phyloP scores from a whole-genome alignment of 805 yeast genomes.

The Lipomyces chichibuensis region DNA sequence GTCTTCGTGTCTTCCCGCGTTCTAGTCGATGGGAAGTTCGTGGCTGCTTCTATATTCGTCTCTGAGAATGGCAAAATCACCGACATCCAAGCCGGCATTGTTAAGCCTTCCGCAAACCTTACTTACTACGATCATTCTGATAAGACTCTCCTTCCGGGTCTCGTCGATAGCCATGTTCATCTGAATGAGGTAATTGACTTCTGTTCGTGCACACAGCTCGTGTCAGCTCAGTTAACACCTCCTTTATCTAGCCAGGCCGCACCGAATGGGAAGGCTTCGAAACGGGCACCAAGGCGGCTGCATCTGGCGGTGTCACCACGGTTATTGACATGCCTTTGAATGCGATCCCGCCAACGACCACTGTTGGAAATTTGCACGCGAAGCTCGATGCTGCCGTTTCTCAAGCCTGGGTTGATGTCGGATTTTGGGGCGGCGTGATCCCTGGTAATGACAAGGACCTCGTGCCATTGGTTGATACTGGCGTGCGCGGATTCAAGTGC shows the following conservation, averaged over 20 bases:
- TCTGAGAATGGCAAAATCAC: conserved; percentile 59
- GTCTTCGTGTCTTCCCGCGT: conserved; percentile 38
- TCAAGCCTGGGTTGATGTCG: conserved; percentile 90
- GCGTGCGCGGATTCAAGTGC: conserved; percentile 93
- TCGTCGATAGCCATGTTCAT: conserved; percentile 93
- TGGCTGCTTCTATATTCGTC: conserved; percentile 41
- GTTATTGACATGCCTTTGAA: conserved; percentile 95
- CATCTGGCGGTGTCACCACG: conserved; percentile 94
- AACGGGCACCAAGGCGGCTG: conserved; percentile 94
- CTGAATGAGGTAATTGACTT: conserved; percentile 60
- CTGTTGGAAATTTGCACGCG: conserved; percentile 68
- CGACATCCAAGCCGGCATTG: conserved; percentile 46
- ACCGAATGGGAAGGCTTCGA: conserved; percentile 99
- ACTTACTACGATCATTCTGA: conserved; percentile 63
- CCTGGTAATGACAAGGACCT: conserved; percentile 75
- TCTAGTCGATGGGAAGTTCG: conserved; percentile 36
- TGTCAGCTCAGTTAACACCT: background rate
- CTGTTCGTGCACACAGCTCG: background rate
- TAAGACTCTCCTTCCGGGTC: conserved; percentile 76
- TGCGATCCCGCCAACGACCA: conserved; percentile 95
- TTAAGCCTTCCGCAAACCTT: conserved; percentile 25
- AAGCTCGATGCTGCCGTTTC: conserved; percentile 78
- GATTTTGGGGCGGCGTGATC: conserved; percentile 94
- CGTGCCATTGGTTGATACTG: conserved; percentile 74
- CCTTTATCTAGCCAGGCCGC: conserved; percentile 66